Conservation (phyloP, 164 flowering plant genomes). For the Magnolia changhungtana region DNA sequence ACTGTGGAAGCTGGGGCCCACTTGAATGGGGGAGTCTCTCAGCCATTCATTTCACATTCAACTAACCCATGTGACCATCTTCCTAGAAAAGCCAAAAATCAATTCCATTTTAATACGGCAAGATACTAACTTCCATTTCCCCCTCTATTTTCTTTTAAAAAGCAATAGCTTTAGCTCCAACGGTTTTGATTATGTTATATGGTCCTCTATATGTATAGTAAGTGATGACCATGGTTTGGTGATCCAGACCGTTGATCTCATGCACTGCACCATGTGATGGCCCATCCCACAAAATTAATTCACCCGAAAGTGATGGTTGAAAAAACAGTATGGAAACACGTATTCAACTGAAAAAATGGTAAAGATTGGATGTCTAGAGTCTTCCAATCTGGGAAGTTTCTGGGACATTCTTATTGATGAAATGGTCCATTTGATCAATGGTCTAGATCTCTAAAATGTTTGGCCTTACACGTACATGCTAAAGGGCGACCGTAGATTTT, state of each 20-base stretch:
- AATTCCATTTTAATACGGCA: constrained; percentile 1
- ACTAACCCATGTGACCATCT: constrained; percentile 3
- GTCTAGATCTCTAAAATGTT: no score
- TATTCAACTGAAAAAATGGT: no score
- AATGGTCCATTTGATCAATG: no score
- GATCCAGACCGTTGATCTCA: neutral
- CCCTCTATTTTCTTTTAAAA: neutral
- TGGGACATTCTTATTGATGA: no score
- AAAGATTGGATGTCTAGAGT: no score
- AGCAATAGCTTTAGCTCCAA: neutral
- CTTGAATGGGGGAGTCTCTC: neutral
- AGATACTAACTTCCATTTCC: neutral
- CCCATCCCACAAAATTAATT: no score
- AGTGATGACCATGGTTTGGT: neutral
- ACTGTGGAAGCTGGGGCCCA: neutral
- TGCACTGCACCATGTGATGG: neutral
- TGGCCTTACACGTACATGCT: no score
- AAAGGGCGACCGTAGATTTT: no score
- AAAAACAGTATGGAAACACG: no score
- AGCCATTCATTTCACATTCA: neutral
- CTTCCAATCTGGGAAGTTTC: no score
- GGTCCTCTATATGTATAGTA: neutral
- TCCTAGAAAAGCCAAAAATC: neutral
- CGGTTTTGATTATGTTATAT: neutral
- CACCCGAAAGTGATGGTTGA: no score